Evolutionary conservation across 2,329 filamentous ascomycete genomes (phyloP).

Genomic region (Ophiocordyceps camponoti-leonardi): DNA sequence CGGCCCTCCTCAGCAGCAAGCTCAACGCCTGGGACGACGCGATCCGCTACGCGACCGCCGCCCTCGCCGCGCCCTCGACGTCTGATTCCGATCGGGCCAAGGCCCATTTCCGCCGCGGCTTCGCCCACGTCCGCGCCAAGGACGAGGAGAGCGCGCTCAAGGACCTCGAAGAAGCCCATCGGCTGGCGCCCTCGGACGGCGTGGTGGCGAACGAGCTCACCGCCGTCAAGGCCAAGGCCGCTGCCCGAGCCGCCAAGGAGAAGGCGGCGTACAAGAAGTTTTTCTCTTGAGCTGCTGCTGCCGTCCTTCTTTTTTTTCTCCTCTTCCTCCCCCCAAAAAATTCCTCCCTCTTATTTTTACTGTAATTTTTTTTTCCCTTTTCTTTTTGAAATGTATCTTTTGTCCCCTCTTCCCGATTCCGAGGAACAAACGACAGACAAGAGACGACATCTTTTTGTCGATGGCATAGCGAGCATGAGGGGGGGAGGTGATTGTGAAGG

Average conservation of each 20-base stretch:
- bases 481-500: too few relatives aligned
- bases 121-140: slow-evolving; percentile 60
- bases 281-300: slow-evolving; percentile 42
- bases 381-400: too few relatives aligned
- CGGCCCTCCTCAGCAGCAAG: slow-evolving; percentile 73
- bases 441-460: too few relatives aligned
- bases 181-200: slow-evolving; percentile 56
- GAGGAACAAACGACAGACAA: too few relatives aligned
- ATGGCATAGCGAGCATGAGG: neutral
- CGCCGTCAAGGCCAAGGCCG: slow-evolving; percentile 59
- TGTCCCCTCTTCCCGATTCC: neutral
- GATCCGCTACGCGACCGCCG: slow-evolving; percentile 51
- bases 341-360: neutral
- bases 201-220: slow-evolving; percentile 60
- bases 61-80: slow-evolving; percentile 48
- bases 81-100: slow-evolving; percentile 73
- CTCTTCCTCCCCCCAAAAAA: neutral
- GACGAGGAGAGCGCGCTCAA: slow-evolving; percentile 68
- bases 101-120: slow-evolving; percentile 67
- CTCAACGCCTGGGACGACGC: slow-evolving; percentile 54
- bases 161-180: slow-evolving; percentile 59
- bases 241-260: slow-evolving; percentile 66
- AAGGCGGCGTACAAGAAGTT: slow-evolving; percentile 89
- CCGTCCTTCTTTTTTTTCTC: neutral
- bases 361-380: too few relatives aligned